A percentile compares a stretch with the other conserved stretches of the same genome.
Evolutionary conservation across 352 stramenopile species (phyloP).

Genomic region (Nothophytophthora sp.): DNA sequence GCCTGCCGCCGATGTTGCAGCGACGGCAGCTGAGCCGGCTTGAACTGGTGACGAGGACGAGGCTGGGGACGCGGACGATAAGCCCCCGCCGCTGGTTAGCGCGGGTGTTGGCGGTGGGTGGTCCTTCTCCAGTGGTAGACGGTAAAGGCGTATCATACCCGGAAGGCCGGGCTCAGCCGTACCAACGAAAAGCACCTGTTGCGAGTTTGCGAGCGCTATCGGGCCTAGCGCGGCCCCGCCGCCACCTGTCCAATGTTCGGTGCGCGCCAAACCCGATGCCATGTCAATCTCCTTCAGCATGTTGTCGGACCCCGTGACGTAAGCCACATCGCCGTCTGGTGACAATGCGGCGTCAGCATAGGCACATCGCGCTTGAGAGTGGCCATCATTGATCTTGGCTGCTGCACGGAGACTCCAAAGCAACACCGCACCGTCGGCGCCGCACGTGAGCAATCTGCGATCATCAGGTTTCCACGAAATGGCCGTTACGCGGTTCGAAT

Average conservation of each 20-base stretch:
- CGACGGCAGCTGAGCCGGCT: slow-evolving; percentile 15
- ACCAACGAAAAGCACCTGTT: slow-evolving; percentile 91
- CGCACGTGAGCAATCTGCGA: slow-evolving; percentile 72
- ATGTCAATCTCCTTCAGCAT: slow-evolving; percentile 92
- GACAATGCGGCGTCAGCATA: slow-evolving; percentile 69
- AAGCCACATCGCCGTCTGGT: slow-evolving; percentile 72
- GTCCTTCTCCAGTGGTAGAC: slow-evolving; percentile 70
- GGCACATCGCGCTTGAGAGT: slow-evolving; percentile 76
- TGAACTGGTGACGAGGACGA: slow-evolving; percentile 15
- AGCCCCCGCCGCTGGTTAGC: slow-evolving; percentile 71
- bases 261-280: slow-evolving; percentile 68
- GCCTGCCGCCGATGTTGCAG: slow-evolving; percentile 6
- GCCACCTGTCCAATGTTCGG: slow-evolving; percentile 70
- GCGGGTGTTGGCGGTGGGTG: slow-evolving; percentile 84
- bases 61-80: slow-evolving; percentile 12
- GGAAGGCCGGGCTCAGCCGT: slow-evolving; percentile 71
- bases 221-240: slow-evolving; percentile 79
- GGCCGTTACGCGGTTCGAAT: slow-evolving; percentile 83
- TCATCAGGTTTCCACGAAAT: slow-evolving; percentile 83
- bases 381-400: slow-evolving; percentile 76
- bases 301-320: slow-evolving; percentile 90
- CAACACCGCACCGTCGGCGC: slow-evolving; percentile 75
- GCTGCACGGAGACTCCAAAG: slow-evolving; percentile 78
- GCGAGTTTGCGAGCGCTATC: slow-evolving; percentile 80
- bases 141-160: slow-evolving; percentile 77